Percentiles rank a stretch among this genome's conserved stretches.
These are phyloP conservation scores for Ceratobasidium sp. DNA, from an alignment of 1,284 basidiomycete genomes.

Conservation along the genomic window DNA sequence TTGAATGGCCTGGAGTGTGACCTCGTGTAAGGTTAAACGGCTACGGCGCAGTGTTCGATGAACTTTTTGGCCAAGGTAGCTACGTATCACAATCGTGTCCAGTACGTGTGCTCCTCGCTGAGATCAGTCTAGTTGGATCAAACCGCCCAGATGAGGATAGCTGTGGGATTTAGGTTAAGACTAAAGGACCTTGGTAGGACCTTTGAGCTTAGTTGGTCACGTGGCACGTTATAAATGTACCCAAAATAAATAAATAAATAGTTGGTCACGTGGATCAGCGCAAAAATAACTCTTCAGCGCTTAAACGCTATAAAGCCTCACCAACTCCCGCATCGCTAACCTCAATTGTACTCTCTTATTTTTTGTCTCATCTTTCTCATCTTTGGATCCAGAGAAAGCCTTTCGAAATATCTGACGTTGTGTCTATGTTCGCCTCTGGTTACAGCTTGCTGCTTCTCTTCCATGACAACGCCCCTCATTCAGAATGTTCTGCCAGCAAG, in stretches of 20 bases:
- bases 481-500: not conserved
- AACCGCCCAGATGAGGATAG: too few relatives aligned
- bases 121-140: too few relatives aligned
- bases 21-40: too few relatives aligned
- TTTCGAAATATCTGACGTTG: not conserved
- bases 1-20: too few relatives aligned
- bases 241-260: too few relatives aligned
- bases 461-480: not conserved
- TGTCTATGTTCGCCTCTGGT: too few relatives aligned
- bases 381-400: not conserved
- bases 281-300: conserved; percentile 19
- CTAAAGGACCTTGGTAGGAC: not conserved
- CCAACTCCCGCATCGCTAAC: not conserved
- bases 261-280: conserved; percentile 9
- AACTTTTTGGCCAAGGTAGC: too few relatives aligned
- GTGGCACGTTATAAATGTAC: too few relatives aligned
- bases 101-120: too few relatives aligned
- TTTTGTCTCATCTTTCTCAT: not conserved
- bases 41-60: too few relatives aligned
- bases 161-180: not conserved
- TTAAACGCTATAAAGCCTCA: conserved; percentile 40
- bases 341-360: not conserved
- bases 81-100: too few relatives aligned
- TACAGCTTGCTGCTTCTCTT: too few relatives aligned
- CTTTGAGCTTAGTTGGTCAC: not conserved